phyloP scores from a whole-genome alignment of 257 asterid genomes.

The Nicotiana tabacum region DNA sequence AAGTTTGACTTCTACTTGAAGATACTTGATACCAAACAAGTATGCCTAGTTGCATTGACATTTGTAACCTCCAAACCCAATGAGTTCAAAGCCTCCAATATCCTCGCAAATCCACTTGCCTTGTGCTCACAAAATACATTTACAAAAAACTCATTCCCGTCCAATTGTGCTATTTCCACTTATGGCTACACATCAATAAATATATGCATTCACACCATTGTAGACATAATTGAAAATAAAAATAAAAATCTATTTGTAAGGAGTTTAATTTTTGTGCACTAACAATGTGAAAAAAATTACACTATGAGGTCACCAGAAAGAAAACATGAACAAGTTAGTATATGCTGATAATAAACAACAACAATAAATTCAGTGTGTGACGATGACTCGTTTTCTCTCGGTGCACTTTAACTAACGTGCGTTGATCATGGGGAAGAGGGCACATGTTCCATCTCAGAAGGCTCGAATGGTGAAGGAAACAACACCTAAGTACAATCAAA shows the following conservation, averaged over 20 bases:
- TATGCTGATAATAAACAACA: no score
- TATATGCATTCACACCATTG: background rate
- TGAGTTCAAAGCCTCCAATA: conserved; percentile 65
- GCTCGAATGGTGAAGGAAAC: no score
- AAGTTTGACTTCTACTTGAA: conserved; percentile 72
- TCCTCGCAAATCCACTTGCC: conserved; percentile 68
- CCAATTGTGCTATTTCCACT: conserved; percentile 81
- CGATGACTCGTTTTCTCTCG: no score
- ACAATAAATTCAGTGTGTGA: no score
- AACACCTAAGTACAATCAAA: no score
- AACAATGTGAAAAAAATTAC: background rate
- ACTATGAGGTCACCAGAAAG: background rate
- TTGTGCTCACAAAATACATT: conserved; percentile 86
- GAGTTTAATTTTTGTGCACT: background rate
- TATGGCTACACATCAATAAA: conserved; percentile 53
- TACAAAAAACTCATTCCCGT: conserved; percentile 74
- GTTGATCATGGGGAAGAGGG: no score
- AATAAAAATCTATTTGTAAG: no score
- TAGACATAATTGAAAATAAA: background rate
- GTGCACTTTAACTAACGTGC: no score
- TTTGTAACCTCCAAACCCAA: conserved; percentile 71
- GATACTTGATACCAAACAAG: conserved; percentile 73
- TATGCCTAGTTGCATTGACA: conserved; percentile 78
- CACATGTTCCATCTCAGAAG: no score
- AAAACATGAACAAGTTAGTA: background rate